A percentile compares a stretch with the other conserved stretches of the same genome.
Conservation (phyloP, 805 yeast species). For the Ogataea saltuana region DNA sequence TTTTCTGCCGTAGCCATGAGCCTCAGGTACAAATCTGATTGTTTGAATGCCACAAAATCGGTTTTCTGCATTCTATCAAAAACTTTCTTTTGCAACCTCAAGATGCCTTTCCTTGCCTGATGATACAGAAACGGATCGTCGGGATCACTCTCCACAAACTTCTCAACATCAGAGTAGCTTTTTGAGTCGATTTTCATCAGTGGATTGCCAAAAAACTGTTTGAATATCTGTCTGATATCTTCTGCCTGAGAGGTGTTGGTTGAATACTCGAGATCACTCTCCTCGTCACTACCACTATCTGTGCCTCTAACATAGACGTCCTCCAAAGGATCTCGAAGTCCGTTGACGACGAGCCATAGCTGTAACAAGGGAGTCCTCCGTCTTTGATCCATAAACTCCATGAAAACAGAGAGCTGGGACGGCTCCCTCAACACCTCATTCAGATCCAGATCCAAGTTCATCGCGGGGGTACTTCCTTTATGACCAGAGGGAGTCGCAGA, state of each 20-base stretch:
- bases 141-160: conserved; percentile 34
- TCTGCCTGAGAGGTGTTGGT: conserved; percentile 44
- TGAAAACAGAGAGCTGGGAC: conserved; percentile 48
- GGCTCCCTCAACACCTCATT: conserved; percentile 50
- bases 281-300: conserved; percentile 32
- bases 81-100: conserved; percentile 57
- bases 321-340: conserved; percentile 71
- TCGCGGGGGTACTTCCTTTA: conserved; percentile 10
- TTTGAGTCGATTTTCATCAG: conserved; percentile 33
- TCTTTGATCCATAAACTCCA: conserved; percentile 56
- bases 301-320: conserved; percentile 36
- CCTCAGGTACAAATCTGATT: conserved; percentile 55
- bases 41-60: conserved; percentile 61
- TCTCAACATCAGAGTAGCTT: conserved; percentile 38
- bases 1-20: conserved; percentile 46
- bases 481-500: conserved; percentile 8
- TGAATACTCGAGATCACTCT: conserved; percentile 21
- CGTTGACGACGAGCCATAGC: conserved; percentile 68
- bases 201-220: conserved; percentile 40
- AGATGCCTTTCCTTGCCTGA: conserved; percentile 59
- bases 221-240: conserved; percentile 53
- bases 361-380: conserved; percentile 49
- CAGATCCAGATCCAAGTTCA: conserved; percentile 35
- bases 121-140: conserved; percentile 39
- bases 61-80: conserved; percentile 50